Percentiles rank a stretch among this genome's conserved stretches.
These are phyloP conservation scores for Sechiopsis laciniata DNA, from an alignment of 306 rosid genomes.

Conservation along the genomic window DNA sequence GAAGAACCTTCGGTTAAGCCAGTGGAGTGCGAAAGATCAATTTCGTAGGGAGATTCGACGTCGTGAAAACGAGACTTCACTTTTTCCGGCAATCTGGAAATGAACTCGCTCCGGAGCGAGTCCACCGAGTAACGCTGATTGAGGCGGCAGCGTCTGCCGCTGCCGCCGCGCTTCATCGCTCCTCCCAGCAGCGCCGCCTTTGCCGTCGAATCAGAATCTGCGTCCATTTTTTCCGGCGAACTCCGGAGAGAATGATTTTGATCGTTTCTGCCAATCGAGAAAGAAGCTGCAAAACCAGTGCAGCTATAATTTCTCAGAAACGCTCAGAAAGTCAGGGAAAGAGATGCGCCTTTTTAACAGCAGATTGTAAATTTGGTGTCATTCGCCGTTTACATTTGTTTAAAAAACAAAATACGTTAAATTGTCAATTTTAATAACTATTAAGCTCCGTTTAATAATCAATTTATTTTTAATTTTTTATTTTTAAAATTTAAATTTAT, in stretches of 20 bases:
- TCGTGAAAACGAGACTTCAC: conserved; percentile 29
- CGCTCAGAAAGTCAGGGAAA: background rate
- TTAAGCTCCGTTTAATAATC: no score
- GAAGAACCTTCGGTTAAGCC: conserved; percentile 31
- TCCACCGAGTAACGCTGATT: conserved; percentile 36
- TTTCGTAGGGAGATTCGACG: conserved; percentile 25
- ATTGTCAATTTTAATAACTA: no score
- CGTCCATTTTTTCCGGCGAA: conserved; percentile 27
- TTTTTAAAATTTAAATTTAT: no score
- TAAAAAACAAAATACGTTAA: background rate
- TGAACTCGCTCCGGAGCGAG: conserved; percentile 38
- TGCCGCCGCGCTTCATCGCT: conserved; percentile 10
- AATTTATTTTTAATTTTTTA: no score
- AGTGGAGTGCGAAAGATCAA: conserved; percentile 29
- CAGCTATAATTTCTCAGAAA: background rate
- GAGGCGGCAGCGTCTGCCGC: conserved; percentile 27
- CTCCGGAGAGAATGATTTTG: background rate
- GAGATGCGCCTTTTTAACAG: background rate
- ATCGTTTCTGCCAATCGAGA: background rate
- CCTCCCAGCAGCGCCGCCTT: conserved; percentile 29
- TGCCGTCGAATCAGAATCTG: conserved; percentile 16
- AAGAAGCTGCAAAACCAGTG: background rate
- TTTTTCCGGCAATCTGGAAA: conserved; percentile 34
- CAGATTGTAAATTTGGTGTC: background rate
- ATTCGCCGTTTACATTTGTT: background rate